Evolutionary conservation across 2,329 filamentous ascomycete species (phyloP), one percentile per base, ranked within the genome.

Genomic region (Bertia moriformis): DNA sequence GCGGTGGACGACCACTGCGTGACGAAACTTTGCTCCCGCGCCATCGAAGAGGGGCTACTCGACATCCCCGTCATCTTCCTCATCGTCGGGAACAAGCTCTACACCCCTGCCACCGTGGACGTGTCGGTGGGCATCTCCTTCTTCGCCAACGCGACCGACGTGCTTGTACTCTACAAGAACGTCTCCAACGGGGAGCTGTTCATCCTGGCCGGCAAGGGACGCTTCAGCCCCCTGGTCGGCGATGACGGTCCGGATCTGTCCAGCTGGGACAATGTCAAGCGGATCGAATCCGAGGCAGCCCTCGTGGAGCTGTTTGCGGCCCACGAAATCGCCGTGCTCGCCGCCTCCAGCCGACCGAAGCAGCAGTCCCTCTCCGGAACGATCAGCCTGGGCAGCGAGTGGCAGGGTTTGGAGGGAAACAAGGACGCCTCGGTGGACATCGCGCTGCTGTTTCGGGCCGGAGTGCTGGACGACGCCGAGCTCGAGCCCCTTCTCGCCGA

Each of bases 91-190:
- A 18, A 22, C 12, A 45, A 46, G 12, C 38, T 42, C 3, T 24
- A 19, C 2, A 43, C 43, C 12, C 54, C 54, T 2, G 44, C 45
- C 3, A 40, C 39, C 1, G 44, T 48, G 3, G 51, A 56, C 37
- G 51, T 57, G 18, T 54, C 51, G 3, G 53, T 57, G 13, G 53
- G 53, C 7, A 49, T 57, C 10, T 48, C 53, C 2, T 54, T 56
- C 43, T 55, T 49, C 38, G 53, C 54, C 10, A 49, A 49, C 33
- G 46, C 51, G 2, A 44, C 45, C 13, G 49, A 57, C 33, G 49
- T 49, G 4, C 22, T 56, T 20, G 50, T 54, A 15, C 42, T 57
- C 2, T 57, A 54, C 51, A 53, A 54, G 39, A 49, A 54, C 12
- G 38, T 36, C 2, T 19, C 39, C 4, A 49, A 43, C 2, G 46